A percentile compares a stretch with the other conserved stretches of the same genome.
Conservation (phyloP, 768 basidiomycete genomes). For the Tylopilus intermedius region DNA sequence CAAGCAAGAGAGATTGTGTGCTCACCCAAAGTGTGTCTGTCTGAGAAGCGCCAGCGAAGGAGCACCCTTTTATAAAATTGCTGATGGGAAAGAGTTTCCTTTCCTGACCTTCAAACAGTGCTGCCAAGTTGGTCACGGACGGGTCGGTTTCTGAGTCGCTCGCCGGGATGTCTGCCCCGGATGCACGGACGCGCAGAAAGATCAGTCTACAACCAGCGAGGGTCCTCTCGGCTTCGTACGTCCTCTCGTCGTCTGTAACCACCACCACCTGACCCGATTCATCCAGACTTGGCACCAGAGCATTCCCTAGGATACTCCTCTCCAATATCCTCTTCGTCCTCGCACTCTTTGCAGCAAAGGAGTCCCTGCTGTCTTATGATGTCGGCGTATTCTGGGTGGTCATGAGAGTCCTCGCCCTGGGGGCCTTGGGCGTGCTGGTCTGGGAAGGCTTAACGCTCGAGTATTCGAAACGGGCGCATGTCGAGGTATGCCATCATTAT, state of each 20-base stretch:
- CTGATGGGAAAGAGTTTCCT: slow-evolving; percentile 19
- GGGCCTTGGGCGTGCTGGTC: slow-evolving; percentile 57
- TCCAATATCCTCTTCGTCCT: slow-evolving; percentile 63
- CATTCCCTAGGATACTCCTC: slow-evolving; percentile 52
- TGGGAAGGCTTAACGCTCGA: slow-evolving; percentile 58
- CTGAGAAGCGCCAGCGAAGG: background rate
- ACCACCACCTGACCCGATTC: background rate
- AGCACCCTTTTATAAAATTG: slow-evolving; percentile 6
- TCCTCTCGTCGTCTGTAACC: slow-evolving; percentile 8
- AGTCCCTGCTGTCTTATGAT: slow-evolving; percentile 60
- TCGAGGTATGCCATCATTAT: slow-evolving; percentile 48
- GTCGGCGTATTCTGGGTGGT: slow-evolving; percentile 74
- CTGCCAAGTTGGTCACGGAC: background rate
- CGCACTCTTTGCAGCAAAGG: slow-evolving; percentile 59
- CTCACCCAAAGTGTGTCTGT: slow-evolving; percentile 18
- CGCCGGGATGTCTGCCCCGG: slow-evolving; percentile 52
- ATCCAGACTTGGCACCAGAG: slow-evolving; percentile 47
- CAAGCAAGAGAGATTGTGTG: background rate
- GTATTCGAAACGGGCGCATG: slow-evolving; percentile 46
- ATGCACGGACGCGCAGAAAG: slow-evolving; percentile 63
- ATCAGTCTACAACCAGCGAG: slow-evolving; percentile 55
- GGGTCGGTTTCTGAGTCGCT: slow-evolving; percentile 4
- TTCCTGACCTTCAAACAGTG: slow-evolving; percentile 4
- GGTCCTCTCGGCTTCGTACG: slow-evolving; percentile 53
- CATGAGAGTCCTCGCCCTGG: slow-evolving; percentile 67